phyloP scores from a whole-genome alignment of 305 asterid genomes.

The Fraxinus greggii region DNA sequence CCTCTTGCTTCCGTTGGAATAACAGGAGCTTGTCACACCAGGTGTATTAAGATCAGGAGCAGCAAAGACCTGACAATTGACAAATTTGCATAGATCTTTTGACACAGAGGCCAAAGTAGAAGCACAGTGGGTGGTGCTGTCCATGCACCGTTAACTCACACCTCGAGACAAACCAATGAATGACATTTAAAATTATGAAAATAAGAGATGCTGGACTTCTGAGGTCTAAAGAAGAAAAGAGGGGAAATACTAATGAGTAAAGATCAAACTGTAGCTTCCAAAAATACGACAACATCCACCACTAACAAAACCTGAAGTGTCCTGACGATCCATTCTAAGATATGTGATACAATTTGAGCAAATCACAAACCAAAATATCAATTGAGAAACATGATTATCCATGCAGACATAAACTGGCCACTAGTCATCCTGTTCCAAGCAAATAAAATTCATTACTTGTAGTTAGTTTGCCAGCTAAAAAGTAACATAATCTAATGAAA shows the following conservation, averaged over 20 bases:
- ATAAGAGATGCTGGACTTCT: slow-evolving; percentile 20
- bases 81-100: slow-evolving; percentile 27
- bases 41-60: slow-evolving; percentile 28
- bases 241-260: slow-evolving; percentile 7
- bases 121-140: slow-evolving; percentile 34
- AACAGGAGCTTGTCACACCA: slow-evolving; percentile 20
- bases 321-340: slow-evolving; percentile 55
- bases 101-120: slow-evolving; percentile 30
- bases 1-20: slow-evolving; percentile 40
- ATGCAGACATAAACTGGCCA: slow-evolving; percentile 10
- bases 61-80: slow-evolving; percentile 23
- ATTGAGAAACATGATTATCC: slow-evolving; percentile 2
- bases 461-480: neutral
- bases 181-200: slow-evolving; percentile 15
- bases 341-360: slow-evolving; percentile 13
- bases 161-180: slow-evolving; percentile 25
- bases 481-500: neutral
- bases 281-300: slow-evolving; percentile 42
- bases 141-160: slow-evolving; percentile 42
- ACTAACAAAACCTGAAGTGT: slow-evolving; percentile 73
- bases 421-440: slow-evolving; percentile 40
- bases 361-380: slow-evolving; percentile 24
- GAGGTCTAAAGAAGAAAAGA: slow-evolving; percentile 3
- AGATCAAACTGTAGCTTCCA: slow-evolving; percentile 16
- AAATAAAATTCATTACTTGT: slow-evolving; percentile 13